Evolutionary conservation across 176 grass and related monocot species (phyloP).

Genomic region (Rhynchospora tenuis): DNA sequence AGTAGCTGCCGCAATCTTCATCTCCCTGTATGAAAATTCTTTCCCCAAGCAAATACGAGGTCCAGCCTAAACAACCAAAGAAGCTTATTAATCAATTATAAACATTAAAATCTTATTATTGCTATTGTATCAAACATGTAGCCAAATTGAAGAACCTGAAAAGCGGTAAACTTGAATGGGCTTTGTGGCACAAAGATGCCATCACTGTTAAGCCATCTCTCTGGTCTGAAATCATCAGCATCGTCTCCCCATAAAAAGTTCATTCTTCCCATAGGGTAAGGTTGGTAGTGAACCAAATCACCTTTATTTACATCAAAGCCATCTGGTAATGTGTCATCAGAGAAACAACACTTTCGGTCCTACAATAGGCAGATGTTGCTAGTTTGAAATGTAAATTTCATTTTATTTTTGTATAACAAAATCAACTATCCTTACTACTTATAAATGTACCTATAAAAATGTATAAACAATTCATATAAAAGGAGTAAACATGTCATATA

Average conservation of each 20-base stretch:
- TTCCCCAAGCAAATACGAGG: constrained; percentile 77
- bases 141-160: constrained; percentile 40
- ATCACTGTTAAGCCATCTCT: constrained; percentile 58
- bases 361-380: background rate
- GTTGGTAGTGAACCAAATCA: constrained; percentile 67
- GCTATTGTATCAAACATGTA: background rate
- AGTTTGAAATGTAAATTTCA: no score
- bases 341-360: constrained; percentile 59
- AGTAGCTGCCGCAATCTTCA: constrained; percentile 57
- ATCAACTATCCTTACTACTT: no score
- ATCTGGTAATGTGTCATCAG: constrained; percentile 65
- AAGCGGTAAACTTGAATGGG: constrained; percentile 70
- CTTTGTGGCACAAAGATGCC: constrained; percentile 54
- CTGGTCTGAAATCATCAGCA: constrained; percentile 66
- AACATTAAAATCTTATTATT: background rate
- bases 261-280: constrained; percentile 83
- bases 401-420: no score
- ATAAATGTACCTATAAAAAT: no score
- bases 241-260: constrained; percentile 66
- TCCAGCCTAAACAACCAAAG: constrained; percentile 37
- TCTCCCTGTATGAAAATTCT: constrained; percentile 87
- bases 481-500: no score
- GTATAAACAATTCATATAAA: no score
- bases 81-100: background rate
- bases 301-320: constrained; percentile 54